Evolutionary conservation across 2,329 filamentous ascomycete genomes (phyloP).

Genomic region (Claviceps humidiphila): DNA sequence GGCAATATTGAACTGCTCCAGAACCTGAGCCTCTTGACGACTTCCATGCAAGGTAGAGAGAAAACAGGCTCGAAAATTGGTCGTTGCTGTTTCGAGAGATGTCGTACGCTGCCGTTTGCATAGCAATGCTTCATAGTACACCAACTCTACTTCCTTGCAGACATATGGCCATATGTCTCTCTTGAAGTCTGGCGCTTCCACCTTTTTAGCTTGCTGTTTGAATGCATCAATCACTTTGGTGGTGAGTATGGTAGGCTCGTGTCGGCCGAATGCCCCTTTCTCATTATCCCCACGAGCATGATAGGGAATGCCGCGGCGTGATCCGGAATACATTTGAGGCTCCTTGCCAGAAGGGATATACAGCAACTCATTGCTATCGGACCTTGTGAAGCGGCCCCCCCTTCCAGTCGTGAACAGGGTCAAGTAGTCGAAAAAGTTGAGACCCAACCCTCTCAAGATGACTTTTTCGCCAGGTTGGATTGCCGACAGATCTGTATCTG

Average conservation of each 20-base stretch:
- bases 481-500: conserved; percentile 1
- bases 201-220: neutral
- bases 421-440: conserved; percentile 6
- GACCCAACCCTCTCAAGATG: conserved; percentile 1
- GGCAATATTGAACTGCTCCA: conserved; percentile 3
- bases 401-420: conserved; percentile 1
- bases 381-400: neutral
- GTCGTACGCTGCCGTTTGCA: neutral
- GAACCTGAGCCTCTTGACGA: neutral
- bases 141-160: conserved; percentile 3
- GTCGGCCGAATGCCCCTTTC: conserved; percentile 2
- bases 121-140: conserved; percentile 5
- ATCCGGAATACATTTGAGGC: conserved; percentile 4
- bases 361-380: neutral
- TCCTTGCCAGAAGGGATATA: conserved; percentile 3
- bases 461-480: neutral
- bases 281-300: conserved; percentile 5
- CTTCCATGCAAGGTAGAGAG: neutral
- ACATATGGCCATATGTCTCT: conserved; percentile 2
- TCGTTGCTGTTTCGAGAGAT: neutral
- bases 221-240: conserved; percentile 1
- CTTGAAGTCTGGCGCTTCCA: neutral
- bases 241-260: conserved; percentile 1
- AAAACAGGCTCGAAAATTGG: neutral
- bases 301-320: conserved; percentile 5